These are phyloP conservation scores for Neofusicoccum parvum DNA, from an alignment of 2,329 filamentous ascomycete species.

Conservation along the genomic window DNA sequence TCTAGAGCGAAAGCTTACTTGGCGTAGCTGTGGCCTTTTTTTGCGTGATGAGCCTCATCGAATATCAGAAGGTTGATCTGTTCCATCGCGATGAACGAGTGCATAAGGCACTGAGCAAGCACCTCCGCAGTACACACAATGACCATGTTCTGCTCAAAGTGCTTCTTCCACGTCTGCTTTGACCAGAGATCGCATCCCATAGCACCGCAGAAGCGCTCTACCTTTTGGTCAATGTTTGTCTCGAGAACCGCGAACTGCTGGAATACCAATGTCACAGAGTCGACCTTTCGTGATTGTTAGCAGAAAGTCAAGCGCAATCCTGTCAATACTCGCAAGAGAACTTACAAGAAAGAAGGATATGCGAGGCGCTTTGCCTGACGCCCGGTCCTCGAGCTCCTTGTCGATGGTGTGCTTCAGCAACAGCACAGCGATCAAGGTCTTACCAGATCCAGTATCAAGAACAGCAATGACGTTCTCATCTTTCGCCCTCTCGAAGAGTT, in stretches of 20 bases:
- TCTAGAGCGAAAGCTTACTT: constrained; percentile 26
- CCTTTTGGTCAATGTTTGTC: constrained; percentile 75
- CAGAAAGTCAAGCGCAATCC: background rate
- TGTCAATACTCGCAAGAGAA: background rate
- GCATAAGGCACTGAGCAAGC: constrained; percentile 74
- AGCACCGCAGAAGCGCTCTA: constrained; percentile 74
- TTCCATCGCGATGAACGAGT: constrained; percentile 76
- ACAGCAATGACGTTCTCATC: constrained; percentile 87
- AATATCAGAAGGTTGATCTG: constrained; percentile 90
- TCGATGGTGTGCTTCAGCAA: constrained; percentile 76
- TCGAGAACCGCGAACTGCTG: constrained; percentile 85
- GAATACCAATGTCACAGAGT: constrained; percentile 86
- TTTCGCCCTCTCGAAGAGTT: constrained; percentile 88
- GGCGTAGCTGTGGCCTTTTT: constrained; percentile 90
- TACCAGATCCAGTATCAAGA: constrained; percentile 91
- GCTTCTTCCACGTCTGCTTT: constrained; percentile 60
- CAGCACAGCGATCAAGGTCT: constrained; percentile 92
- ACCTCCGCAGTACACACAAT: constrained; percentile 93
- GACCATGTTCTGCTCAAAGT: constrained; percentile 70
- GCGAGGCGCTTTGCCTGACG: constrained; percentile 59
- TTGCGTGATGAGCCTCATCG: constrained; percentile 94
- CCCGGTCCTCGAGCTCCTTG: constrained; percentile 72
- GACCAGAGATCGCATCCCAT: constrained; percentile 65
- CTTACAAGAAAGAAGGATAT: constrained; percentile 81
- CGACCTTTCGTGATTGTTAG: constrained; percentile 54